A percentile compares a stretch with the other conserved stretches of the same genome.
Conservation (phyloP, 208 protist species). For the Trypanosoma vivax region DNA sequence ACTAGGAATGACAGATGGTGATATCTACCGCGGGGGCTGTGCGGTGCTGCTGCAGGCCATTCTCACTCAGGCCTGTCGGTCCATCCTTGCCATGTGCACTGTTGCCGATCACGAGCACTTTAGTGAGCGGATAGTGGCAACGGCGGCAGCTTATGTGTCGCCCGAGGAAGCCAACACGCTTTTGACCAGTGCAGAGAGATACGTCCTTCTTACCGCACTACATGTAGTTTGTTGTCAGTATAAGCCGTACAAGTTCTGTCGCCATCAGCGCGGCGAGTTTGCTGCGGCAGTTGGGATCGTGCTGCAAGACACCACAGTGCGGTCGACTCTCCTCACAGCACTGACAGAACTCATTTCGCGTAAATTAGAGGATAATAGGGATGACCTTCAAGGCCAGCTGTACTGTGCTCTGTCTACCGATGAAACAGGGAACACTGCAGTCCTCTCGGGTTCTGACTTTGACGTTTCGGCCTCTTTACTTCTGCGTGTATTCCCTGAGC, state of each 20-base stretch:
- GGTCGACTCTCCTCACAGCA: slow-evolving; percentile 4
- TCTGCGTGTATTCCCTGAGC: slow-evolving; percentile 27
- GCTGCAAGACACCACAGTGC: slow-evolving; percentile 1
- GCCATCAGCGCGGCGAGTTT: slow-evolving; percentile 21
- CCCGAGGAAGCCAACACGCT: slow-evolving; percentile 1
- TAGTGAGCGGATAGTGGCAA: slow-evolving; percentile 1
- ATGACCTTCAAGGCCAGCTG: slow-evolving; percentile 4
- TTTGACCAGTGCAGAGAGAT: slow-evolving; percentile 14
- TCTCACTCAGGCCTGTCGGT: slow-evolving; percentile 30
- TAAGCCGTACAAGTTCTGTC: slow-evolving; percentile 14
- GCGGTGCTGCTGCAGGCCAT: slow-evolving; percentile 36
- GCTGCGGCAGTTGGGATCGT: slow-evolving; percentile 8
- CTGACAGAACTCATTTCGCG: slow-evolving; percentile 12
- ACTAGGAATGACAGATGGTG: slow-evolving; percentile 3
- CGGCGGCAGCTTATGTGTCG: slow-evolving; percentile 10
- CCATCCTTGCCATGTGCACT: slow-evolving; percentile 22
- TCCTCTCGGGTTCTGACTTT: background rate
- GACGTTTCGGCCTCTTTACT: slow-evolving; percentile 11
- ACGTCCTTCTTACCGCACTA: slow-evolving; percentile 23
- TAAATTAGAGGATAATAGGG: slow-evolving; percentile 8
- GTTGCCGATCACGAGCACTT: background rate
- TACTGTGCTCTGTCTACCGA: slow-evolving; percentile 3
- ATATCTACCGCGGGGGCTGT: slow-evolving; percentile 31
- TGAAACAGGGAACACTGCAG: background rate
- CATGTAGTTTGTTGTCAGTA: slow-evolving; percentile 25